A percentile compares a stretch with the other conserved stretches of the same genome.
Conservation (phyloP, 139 green algal genomes). For the Pseudopediastrum boryanum region DNA sequence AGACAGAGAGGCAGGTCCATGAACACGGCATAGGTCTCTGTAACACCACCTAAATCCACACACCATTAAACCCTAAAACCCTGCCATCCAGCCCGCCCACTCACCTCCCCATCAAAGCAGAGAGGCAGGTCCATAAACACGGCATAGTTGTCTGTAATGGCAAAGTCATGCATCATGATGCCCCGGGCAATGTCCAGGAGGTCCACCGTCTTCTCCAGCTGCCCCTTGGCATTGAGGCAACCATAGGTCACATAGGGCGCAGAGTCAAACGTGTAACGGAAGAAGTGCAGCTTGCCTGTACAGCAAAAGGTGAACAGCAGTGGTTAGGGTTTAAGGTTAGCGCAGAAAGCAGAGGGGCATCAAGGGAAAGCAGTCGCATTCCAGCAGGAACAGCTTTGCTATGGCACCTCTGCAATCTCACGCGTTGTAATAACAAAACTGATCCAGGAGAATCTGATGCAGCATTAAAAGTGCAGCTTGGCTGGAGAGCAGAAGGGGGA, state of each 20-base stretch:
- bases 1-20: constrained; percentile 79
- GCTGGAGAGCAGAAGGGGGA: background rate
- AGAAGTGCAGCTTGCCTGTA: constrained; percentile 48
- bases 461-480: too few relatives aligned
- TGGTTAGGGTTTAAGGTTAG: too few relatives aligned
- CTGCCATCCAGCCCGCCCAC: background rate
- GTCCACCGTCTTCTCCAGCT: constrained; percentile 33
- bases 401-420: too few relatives aligned
- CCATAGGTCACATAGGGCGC: constrained; percentile 43
- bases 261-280: constrained; percentile 55
- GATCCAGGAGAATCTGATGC: too few relatives aligned
- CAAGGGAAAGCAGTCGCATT: too few relatives aligned
- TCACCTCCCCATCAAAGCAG: constrained; percentile 62
- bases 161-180: constrained; percentile 88
- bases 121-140: constrained; percentile 81
- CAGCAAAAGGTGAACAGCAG: too few relatives aligned
- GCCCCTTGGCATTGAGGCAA: constrained; percentile 41
- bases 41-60: too few relatives aligned
- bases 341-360: too few relatives aligned
- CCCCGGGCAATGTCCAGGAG: constrained; percentile 23
- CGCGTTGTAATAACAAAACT: too few relatives aligned
- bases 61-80: background rate
- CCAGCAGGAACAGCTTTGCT: too few relatives aligned
- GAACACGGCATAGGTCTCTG: constrained; percentile 71
- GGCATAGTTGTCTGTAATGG: constrained; percentile 67